phyloP scores from a whole-genome alignment of 176 grass and related monocot species.

The Puccinellia tenuiflora region DNA sequence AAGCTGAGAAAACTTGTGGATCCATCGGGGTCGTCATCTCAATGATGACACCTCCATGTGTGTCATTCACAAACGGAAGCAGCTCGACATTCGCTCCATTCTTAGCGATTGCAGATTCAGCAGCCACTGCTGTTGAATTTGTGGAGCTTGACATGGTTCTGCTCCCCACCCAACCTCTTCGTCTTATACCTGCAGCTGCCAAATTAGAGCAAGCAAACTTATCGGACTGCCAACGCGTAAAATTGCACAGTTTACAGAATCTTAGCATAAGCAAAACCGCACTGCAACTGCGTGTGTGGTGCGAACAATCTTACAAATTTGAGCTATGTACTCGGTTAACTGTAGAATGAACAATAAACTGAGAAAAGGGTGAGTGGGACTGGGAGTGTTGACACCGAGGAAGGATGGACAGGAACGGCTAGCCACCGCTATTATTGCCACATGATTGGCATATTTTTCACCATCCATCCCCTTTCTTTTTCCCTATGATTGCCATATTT shows the following conservation, averaged over 20 bases:
- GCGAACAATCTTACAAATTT: not conserved
- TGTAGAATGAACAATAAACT: not conserved
- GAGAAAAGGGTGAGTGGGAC: not conserved
- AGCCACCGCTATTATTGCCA: too few species aligned
- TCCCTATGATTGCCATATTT: not conserved
- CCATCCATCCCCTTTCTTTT: not conserved
- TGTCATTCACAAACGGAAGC: slow-evolving; percentile 58
- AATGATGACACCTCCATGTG: slow-evolving; percentile 72
- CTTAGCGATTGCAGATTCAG: not conserved
- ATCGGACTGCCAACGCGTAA: not conserved
- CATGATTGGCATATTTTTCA: too few species aligned
- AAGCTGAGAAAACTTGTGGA: slow-evolving; percentile 48
- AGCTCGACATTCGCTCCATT: slow-evolving; percentile 17
- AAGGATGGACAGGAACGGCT: not conserved
- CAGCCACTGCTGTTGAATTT: slow-evolving; percentile 2
- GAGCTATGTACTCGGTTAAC: not conserved
- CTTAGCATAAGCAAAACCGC: not conserved
- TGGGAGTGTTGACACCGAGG: too few species aligned
- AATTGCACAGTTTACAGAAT: not conserved
- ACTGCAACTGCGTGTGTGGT: not conserved
- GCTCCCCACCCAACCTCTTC: not conserved
- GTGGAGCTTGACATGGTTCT: slow-evolving; percentile 40
- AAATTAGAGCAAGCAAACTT: not conserved
- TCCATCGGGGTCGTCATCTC: slow-evolving; percentile 66
- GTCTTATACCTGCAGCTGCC: not conserved